Evolutionary conservation across 2,329 filamentous ascomycete genomes (phyloP).

Genomic region (Penicillium vulpinum): DNA sequence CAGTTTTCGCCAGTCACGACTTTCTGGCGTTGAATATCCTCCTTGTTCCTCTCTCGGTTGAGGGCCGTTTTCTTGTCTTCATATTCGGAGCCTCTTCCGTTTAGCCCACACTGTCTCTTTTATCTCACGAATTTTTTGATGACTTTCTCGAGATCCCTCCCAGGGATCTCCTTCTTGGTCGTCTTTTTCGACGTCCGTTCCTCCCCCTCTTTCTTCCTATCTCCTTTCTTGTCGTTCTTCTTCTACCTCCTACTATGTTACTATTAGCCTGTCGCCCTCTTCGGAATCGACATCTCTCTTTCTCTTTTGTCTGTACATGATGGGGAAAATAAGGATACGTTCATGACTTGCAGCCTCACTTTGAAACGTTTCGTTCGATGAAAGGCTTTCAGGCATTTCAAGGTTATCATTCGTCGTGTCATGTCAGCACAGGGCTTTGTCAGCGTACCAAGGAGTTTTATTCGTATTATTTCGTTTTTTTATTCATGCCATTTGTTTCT

Average conservation of each 20-base stretch:
- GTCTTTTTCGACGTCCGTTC: constrained; percentile 14
- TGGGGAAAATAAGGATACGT: constrained; percentile 25
- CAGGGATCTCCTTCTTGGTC: constrained; percentile 3
- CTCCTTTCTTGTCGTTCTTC: constrained; percentile 16
- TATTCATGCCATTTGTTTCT: constrained; percentile 4
- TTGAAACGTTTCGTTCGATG: constrained; percentile 2
- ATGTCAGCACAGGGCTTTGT: constrained; percentile 9
- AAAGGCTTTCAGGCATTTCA: constrained; percentile 1
- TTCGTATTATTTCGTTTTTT: constrained; percentile 7
- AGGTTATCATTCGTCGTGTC: constrained; percentile 11
- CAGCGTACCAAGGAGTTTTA: constrained; percentile 12
- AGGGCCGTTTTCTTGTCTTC: constrained; percentile 15
- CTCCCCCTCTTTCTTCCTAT: constrained; percentile 11
- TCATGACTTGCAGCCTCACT: constrained; percentile 21
- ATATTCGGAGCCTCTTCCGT: constrained; percentile 17
- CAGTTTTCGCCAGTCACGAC: constrained; percentile 26
- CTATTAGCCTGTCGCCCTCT: constrained; percentile 17
- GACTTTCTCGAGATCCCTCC: constrained; percentile 6
- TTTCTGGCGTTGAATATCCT: constrained; percentile 23
- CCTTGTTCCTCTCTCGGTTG: constrained; percentile 12
- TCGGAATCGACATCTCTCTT: constrained; percentile 13
- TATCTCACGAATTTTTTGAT: constrained; percentile 13
- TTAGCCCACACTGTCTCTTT: constrained; percentile 25
- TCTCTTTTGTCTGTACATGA: constrained; percentile 31
- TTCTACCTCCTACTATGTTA: constrained; percentile 19